Conservation (phyloP, 306 rosid genomes). For the Quercus engelmannii region DNA sequence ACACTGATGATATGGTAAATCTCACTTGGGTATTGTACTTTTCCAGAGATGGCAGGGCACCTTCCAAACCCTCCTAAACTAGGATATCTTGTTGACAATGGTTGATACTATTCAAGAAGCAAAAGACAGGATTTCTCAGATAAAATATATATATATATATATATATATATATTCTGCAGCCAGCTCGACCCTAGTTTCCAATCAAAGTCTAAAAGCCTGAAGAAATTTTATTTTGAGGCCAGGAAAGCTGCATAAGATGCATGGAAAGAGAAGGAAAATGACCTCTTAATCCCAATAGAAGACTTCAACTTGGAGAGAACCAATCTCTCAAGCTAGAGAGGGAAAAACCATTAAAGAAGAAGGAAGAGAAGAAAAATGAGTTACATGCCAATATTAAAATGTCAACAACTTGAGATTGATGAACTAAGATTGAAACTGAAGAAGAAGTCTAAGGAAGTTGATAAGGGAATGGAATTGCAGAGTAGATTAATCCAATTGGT, state of each 20-base stretch:
- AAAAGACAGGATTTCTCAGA: constrained; percentile 65
- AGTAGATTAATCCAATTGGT: constrained; percentile 34
- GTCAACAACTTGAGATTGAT: constrained; percentile 27
- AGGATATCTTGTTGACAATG: constrained; percentile 19
- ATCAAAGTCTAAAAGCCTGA: constrained; percentile 36
- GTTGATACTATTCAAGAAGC: constrained; percentile 90
- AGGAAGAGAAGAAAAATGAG: constrained; percentile 16
- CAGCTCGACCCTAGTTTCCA: constrained; percentile 59
- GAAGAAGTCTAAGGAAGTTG: constrained; percentile 35
- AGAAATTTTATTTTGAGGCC: constrained; percentile 6
- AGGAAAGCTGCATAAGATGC: no score
- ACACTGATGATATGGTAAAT: not conserved
- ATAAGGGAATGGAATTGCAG: constrained; percentile 43
- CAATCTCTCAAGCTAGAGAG: constrained; percentile 34
- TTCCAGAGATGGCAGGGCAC: constrained; percentile 35
- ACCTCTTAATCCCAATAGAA: no score
- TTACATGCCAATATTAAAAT: constrained; percentile 20
- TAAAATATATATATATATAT: constrained; percentile 61
- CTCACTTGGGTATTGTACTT: not conserved
- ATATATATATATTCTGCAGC: constrained; percentile 57
- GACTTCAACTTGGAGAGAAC: constrained; percentile 32
- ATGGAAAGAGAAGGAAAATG: no score
- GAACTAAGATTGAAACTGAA: constrained; percentile 35
- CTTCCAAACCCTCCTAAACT: constrained; percentile 26
- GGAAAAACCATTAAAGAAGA: constrained; percentile 18